Conservation (phyloP, 2,329 filamentous ascomycete genomes). For the Cladosporium sp. region DNA sequence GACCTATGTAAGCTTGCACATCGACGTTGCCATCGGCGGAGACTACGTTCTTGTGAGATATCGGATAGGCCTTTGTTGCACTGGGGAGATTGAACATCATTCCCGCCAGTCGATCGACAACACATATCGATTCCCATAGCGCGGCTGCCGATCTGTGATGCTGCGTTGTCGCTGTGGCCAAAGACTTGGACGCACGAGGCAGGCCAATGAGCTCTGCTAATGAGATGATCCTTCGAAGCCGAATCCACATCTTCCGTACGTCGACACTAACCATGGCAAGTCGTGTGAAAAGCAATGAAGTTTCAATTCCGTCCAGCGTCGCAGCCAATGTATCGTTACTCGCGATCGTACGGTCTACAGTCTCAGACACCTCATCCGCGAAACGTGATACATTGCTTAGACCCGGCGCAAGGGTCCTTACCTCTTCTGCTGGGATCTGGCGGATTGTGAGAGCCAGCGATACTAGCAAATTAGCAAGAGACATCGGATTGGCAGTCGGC, state of each 20-base stretch:
- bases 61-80: slow-evolving; percentile 18
- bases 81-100: slow-evolving; percentile 25
- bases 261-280: slow-evolving; percentile 40
- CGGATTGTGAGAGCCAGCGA: slow-evolving; percentile 36
- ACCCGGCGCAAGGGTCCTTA: not conserved
- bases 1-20: slow-evolving; percentile 22
- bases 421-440: slow-evolving; percentile 25
- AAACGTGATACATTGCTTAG: slow-evolving; percentile 25
- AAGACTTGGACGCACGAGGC: slow-evolving; percentile 7
- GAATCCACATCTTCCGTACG: slow-evolving; percentile 42
- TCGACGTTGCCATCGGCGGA: slow-evolving; percentile 11
- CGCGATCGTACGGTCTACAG: slow-evolving; percentile 35
- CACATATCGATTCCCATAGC: slow-evolving; percentile 40
- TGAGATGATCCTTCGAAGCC: slow-evolving; percentile 41
- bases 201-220: slow-evolving; percentile 43
- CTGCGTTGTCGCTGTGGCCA: not conserved
- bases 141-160: slow-evolving; percentile 28
- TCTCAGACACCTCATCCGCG: slow-evolving; percentile 31
- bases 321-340: slow-evolving; percentile 37
- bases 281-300: slow-evolving; percentile 40
- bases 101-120: slow-evolving; percentile 36
- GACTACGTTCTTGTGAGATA: slow-evolving; percentile 7
- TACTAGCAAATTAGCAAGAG: slow-evolving; percentile 34
- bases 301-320: slow-evolving; percentile 38
- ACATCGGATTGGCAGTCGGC: slow-evolving; percentile 31